A percentile compares a stretch with the other conserved stretches of the same genome.
Evolutionary conservation across 257 asterid genomes (phyloP).

Genomic region (Dorcoceras hygrometricum): DNA sequence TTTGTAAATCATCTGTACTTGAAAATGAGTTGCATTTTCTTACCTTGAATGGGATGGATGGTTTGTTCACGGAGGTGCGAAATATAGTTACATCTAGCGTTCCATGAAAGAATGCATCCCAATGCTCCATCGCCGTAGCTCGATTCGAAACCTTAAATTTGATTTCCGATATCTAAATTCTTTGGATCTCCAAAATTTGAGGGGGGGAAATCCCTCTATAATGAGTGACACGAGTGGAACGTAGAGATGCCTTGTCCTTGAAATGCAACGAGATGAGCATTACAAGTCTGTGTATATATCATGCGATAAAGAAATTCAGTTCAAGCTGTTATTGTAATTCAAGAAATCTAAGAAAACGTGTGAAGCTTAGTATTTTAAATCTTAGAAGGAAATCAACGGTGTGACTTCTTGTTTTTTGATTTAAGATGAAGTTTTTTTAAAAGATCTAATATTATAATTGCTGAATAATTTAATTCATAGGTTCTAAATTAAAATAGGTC

Average conservation of each 20-base stretch:
- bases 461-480: not conserved
- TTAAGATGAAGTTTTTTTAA: conserved; percentile 62
- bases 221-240: not conserved
- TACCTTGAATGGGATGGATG: conserved; percentile 53
- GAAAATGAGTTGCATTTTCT: not conserved
- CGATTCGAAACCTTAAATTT: not conserved
- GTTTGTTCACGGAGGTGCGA: conserved; percentile 49
- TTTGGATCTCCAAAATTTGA: not conserved
- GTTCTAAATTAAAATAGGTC: not conserved
- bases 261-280: conserved; percentile 19
- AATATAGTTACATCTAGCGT: conserved; percentile 86
- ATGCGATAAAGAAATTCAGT: conserved; percentile 25
- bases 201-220: conserved; percentile 11
- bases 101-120: conserved; percentile 67
- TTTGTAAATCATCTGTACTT: not conserved
- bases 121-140: conserved; percentile 46
- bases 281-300: conserved; percentile 15
- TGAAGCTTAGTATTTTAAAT: conserved; percentile 38
- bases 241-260: not conserved
- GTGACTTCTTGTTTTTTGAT: conserved; percentile 42
- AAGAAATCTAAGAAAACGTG: conserved; percentile 47
- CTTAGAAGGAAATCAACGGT: conserved; percentile 56
- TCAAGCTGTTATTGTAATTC: conserved; percentile 37
- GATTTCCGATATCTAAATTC: too few relatives aligned
- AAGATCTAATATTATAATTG: not conserved